phyloP scores from a whole-genome alignment of 73 alveolate species.

The Symbiodinium pilosum region DNA sequence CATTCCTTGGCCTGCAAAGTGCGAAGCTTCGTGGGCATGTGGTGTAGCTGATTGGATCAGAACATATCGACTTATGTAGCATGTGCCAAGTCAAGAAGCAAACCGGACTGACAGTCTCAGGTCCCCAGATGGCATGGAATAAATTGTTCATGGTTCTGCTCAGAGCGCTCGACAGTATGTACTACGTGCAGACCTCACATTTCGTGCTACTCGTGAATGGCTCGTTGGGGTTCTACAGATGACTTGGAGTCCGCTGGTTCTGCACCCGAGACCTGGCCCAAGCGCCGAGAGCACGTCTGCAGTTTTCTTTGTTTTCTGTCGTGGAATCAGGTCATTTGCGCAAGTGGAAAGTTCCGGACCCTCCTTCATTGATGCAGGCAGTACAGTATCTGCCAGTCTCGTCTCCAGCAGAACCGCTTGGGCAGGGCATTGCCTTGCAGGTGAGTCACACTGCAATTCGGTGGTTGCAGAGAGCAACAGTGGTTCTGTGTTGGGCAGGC shows the following conservation, averaged over 20 bases:
- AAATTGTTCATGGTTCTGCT: too few relatives aligned
- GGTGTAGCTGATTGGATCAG: too few relatives aligned
- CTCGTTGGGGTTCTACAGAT: neutral
- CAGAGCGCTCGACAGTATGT: too few relatives aligned
- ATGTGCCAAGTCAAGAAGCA: too few relatives aligned
- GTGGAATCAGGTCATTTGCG: neutral
- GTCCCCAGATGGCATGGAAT: too few relatives aligned
- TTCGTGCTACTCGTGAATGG: neutral
- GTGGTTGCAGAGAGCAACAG: conserved; percentile 10
- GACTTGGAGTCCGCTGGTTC: conserved; percentile 11
- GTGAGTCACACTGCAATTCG: neutral
- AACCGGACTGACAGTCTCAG: too few relatives aligned
- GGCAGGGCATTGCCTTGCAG: neutral
- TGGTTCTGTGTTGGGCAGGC: neutral
- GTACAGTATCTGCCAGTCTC: neutral
- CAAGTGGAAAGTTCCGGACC: neutral
- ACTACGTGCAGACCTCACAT: neutral
- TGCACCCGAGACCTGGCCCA: neutral
- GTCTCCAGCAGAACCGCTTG: neutral
- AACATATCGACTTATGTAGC: too few relatives aligned
- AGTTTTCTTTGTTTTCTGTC: neutral
- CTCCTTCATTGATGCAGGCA: neutral
- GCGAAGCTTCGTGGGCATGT: too few relatives aligned
- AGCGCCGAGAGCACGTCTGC: neutral
- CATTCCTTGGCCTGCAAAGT: too few relatives aligned